phyloP scores from a whole-genome alignment of 441 rosid species.

The Croton setiger region DNA sequence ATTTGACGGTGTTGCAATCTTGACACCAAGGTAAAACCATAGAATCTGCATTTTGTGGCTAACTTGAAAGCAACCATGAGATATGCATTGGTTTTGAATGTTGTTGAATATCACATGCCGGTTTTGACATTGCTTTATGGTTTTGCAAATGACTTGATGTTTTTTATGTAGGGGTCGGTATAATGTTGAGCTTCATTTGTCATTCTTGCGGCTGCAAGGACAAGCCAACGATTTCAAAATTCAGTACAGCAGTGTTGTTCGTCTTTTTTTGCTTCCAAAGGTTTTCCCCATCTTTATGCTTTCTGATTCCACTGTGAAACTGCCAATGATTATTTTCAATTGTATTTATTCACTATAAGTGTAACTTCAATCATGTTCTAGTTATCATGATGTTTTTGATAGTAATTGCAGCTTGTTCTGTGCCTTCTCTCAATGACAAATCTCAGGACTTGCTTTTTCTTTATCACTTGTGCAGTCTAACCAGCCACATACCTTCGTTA shows the following conservation, averaged over 20 bases:
- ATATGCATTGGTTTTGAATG: slow-evolving; percentile 6
- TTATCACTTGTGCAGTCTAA: slow-evolving; percentile 67
- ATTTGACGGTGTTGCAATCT: slow-evolving; percentile 85
- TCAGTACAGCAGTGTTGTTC: slow-evolving; percentile 97
- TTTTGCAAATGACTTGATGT: neutral
- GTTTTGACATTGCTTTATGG: neutral
- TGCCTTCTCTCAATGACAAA: slow-evolving; percentile 7
- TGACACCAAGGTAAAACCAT: slow-evolving; percentile 77
- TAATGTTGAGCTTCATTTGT: slow-evolving; percentile 91
- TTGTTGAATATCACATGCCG: neutral
- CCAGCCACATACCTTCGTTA: slow-evolving; percentile 92
- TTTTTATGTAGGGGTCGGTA: slow-evolving; percentile 77
- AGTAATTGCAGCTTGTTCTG: too few relatives aligned
- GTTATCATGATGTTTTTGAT: too few relatives aligned
- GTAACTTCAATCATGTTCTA: too few relatives aligned
- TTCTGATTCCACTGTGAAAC: neutral
- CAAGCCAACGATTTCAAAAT: slow-evolving; percentile 95
- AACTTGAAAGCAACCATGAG: neutral
- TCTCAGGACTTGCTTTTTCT: neutral
- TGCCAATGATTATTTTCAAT: too few relatives aligned
- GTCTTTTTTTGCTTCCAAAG: slow-evolving; percentile 95
- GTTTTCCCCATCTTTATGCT: slow-evolving; percentile 14
- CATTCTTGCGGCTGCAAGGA: slow-evolving; percentile 88
- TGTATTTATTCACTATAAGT: too few relatives aligned
- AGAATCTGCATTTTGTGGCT: neutral